These are phyloP conservation scores for Saccharomycopsis microspora DNA, from an alignment of 805 yeast species.

Conservation along the genomic window DNA sequence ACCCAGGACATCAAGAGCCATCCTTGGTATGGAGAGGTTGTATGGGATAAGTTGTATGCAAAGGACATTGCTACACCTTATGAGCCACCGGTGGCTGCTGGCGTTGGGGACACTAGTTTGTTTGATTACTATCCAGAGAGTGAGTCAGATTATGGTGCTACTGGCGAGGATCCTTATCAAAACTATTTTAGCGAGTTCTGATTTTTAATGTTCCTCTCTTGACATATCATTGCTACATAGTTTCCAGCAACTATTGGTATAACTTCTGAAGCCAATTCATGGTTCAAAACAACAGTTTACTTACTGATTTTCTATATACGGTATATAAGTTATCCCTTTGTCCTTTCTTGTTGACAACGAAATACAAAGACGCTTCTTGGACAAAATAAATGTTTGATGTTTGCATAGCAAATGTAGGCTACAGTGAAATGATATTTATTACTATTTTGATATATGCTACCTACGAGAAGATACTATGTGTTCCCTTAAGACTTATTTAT, in stretches of 20 bases:
- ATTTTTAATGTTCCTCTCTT: neutral
- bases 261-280: too few relatives aligned
- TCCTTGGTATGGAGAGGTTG: constrained; percentile 86
- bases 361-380: too few relatives aligned
- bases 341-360: too few relatives aligned
- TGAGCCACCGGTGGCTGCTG: constrained; percentile 88
- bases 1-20: constrained; percentile 78
- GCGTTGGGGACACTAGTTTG: constrained; percentile 87
- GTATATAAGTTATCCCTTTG: too few relatives aligned
- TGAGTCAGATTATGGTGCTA: constrained; percentile 71
- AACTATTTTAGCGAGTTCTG: constrained; percentile 51
- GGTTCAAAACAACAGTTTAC: too few relatives aligned
- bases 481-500: neutral
- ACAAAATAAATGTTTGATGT: too few relatives aligned
- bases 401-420: too few relatives aligned
- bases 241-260: too few relatives aligned
- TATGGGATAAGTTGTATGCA: constrained; percentile 79
- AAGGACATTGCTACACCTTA: constrained; percentile 92
- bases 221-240: too few relatives aligned
- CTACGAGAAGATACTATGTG: neutral
- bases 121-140: constrained; percentile 79
- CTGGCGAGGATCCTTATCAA: constrained; percentile 63
- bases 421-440: too few relatives aligned
- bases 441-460: too few relatives aligned
- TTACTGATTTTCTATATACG: too few relatives aligned